Evolutionary conservation across 192 early-diverging fungal genomes (phyloP).

Genomic region (Spinellus fusiger): DNA sequence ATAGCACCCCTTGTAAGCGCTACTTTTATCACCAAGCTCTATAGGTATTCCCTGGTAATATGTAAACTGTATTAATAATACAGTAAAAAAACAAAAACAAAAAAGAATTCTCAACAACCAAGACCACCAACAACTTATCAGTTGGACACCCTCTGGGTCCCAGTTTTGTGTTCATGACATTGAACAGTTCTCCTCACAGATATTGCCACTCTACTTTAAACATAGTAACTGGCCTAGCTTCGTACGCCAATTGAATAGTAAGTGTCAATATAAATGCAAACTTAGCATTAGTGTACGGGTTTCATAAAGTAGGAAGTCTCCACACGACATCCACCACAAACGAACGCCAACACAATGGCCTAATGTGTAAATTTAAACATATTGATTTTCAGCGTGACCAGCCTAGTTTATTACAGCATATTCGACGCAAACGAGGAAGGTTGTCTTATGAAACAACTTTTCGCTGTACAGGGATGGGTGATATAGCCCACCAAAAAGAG

Average conservation of each 20-base stretch:
- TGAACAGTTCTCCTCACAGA: neutral
- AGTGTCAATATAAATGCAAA: neutral
- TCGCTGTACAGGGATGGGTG: neutral
- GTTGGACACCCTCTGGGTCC: neutral
- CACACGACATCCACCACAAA: neutral
- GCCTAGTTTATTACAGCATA: neutral
- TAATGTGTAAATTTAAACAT: neutral
- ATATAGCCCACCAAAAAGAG: neutral
- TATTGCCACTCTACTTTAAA: slow-evolving; percentile 12
- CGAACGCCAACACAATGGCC: neutral
- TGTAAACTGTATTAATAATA: neutral
- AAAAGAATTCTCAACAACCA: neutral
- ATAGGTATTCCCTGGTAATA: neutral
- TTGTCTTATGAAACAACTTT: neutral
- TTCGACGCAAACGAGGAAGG: neutral
- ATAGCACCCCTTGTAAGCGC: neutral
- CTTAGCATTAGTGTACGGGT: slow-evolving; percentile 9
- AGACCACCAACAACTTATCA: neutral
- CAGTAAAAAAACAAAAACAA: neutral
- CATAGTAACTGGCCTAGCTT: slow-evolving; percentile 15
- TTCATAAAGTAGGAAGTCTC: slow-evolving; percentile 5
- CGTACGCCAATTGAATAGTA: slow-evolving; percentile 14
- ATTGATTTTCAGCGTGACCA: neutral
- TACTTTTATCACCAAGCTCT: neutral
- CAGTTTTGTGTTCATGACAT: slow-evolving; percentile 7